Evolutionary conservation across 148 eudicot species (phyloP), one percentile per base, ranked within the genome.

Genomic region (Fagopyrum homotropicum): DNA sequence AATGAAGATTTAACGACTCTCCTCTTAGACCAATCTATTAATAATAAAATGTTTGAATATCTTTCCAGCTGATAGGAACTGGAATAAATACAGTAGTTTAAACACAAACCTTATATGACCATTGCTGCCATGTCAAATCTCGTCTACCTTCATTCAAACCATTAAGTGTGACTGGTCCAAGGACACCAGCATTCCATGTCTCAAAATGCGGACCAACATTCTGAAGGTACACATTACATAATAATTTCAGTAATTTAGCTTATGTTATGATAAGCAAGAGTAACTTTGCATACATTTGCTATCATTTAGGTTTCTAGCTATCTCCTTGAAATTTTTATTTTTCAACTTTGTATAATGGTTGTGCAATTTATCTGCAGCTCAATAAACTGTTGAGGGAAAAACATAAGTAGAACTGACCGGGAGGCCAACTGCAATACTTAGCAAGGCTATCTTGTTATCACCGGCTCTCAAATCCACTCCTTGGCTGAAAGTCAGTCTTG

Each of bases 361-460:
- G 46, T 66, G 9, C 7, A 11, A 40, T 66, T 12, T 66, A 29
- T 29, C 9, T 43, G n/a, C 19, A 66, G 46, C 5, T 11, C 12
- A 45, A 35, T 17, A 66, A 66, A 66, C 47, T 40, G n/a, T 40
- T 17, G 9, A 40, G 8, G 26, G 46, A 66, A 17, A 66, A 14
- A 66, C 40, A 35, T 44, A 66, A 66, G 46, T 72, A 46, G 51
- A 72, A 47, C 73, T 72, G 17, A 72, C 73, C 85, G 98, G 98
- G 64, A 93, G 92, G 71, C 98, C 98, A 83, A 93, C 94, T 75
- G 98, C 89, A 77, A 91, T 85, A 83, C 98, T 93, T 35, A 93
- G 85, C 66, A 93, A 87, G 56, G 97, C 81, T 55, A 93, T 89
- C 78, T 78, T 86, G 90, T 93, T 93, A 45, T 89, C 78, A 66